A percentile compares a stretch with the other conserved stretches of the same genome.
These are phyloP conservation scores for Oropetium thomaeum DNA, from an alignment of 176 grass and related monocot genomes.

Conservation along the genomic window DNA sequence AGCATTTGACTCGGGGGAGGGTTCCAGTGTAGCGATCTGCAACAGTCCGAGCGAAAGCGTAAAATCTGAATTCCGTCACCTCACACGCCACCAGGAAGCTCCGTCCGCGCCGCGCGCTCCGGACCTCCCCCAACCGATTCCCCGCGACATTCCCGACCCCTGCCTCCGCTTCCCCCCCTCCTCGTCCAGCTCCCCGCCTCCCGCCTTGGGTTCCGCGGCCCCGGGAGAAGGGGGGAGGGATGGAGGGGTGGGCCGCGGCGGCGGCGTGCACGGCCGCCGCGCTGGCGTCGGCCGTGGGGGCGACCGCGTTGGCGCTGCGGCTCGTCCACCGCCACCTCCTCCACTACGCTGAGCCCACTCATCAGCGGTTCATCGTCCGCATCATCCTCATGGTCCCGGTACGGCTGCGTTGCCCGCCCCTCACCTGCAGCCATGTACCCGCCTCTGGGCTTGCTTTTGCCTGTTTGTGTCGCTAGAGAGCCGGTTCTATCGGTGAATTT, in stretches of 20 bases:
- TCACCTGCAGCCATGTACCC: background rate
- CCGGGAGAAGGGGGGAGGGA: background rate
- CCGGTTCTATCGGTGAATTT: background rate
- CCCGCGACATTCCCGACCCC: background rate
- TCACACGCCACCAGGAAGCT: constrained; percentile 14
- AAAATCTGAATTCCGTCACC: no score
- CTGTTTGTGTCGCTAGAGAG: background rate
- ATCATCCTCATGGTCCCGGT: constrained; percentile 88
- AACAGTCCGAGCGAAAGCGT: no score
- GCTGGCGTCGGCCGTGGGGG: constrained; percentile 56
- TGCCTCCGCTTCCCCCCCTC: background rate
- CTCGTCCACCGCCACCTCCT: constrained; percentile 69
- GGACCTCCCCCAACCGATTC: background rate
- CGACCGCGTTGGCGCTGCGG: constrained; percentile 52
- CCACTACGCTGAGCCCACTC: constrained; percentile 69
- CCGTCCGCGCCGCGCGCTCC: background rate
- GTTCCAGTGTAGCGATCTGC: no score
- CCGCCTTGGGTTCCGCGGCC: background rate
- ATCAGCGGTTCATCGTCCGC: constrained; percentile 79
- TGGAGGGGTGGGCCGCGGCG: constrained; percentile 49
- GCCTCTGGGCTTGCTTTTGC: background rate
- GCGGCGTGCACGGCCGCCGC: constrained; percentile 55
- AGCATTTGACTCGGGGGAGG: no score
- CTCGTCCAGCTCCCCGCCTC: background rate
- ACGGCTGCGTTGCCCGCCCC: background rate